Base-by-base conservation (phyloP, 257 asterid species). In the Nicotiana tomentosiformis region DNA sequence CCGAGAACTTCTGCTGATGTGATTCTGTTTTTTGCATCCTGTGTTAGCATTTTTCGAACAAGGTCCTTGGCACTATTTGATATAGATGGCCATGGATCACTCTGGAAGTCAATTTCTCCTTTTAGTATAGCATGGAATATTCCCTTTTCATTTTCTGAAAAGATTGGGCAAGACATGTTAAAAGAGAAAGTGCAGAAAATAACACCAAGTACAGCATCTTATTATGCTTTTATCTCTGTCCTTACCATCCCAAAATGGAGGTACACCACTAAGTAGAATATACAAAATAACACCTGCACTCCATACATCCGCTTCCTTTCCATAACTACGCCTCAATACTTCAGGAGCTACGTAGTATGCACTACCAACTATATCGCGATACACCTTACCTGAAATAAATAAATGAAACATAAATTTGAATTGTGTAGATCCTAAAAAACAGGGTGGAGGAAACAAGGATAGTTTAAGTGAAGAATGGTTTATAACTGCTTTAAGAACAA, bases 231-330 rank as follows among this genome's bases (percentile, higher is more conserved):
- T 51, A 55, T 35, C 64, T 81, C 65, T 61, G 77, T 30, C 61
- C 87, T 87, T 90, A 94, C 98, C 98, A 81, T 96, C 98, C 98
- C 98, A 94, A 88, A 94, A 94, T 58, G 98, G 98, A 86, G 98
- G 98, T 23, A 93, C 98, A 29, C 98, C 98, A 78, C 98, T 91
- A 65, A 94, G 91, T 29, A 94, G 91, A 81, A 94, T 94, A 85
- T 94, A 94, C 86, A 94, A 81, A 82, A 94, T 94, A 70, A 94
- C 97, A 77, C 98, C 98, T 53, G 98, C 97, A 88, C 98, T 94
- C 98, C 98, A 94, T 51, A 94, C 90, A 83, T 94, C 98, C 7
- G 91, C 90, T 85, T 94, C 98, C 86, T 93, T 92, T 18, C 97
- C 98, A 56, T 94, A 94, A 84, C 89, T 91, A 58, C 97, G 92